phyloP scores from a whole-genome alignment of 2,329 filamentous ascomycete species.

The Aspergillus awamori region DNA sequence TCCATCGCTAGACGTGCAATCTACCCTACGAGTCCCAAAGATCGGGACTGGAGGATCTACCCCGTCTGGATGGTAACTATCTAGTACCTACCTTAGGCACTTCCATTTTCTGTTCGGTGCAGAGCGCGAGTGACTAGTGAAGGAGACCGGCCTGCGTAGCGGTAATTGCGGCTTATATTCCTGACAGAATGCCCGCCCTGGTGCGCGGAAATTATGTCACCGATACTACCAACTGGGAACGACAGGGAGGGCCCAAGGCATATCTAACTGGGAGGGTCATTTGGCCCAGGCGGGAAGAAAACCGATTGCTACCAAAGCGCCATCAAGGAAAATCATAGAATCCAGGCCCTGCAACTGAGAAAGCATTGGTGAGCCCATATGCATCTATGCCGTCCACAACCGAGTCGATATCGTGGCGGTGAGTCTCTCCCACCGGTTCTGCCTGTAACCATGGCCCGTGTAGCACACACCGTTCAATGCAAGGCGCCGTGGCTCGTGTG shows the following conservation, averaged over 20 bases:
- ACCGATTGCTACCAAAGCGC: not conserved
- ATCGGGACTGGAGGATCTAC: conserved; percentile 8
- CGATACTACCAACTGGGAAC: not conserved
- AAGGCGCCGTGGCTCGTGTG: conserved; percentile 16
- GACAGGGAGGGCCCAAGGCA: not conserved
- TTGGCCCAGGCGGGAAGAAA: not conserved
- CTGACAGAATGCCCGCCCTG: not conserved
- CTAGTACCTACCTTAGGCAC: conserved; percentile 6
- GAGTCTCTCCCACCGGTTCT: conserved; percentile 9
- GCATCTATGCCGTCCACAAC: not conserved
- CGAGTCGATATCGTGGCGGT: conserved; percentile 22
- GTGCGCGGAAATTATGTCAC: not conserved
- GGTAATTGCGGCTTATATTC: conserved; percentile 1
- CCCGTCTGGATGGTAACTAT: conserved; percentile 3
- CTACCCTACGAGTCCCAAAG: not conserved
- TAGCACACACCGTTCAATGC: conserved; percentile 12
- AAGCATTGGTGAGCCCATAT: not conserved
- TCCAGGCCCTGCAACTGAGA: not conserved
- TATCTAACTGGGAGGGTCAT: no score
- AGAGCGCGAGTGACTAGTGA: not conserved
- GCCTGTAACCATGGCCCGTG: conserved; percentile 5
- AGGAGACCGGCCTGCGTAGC: not conserved
- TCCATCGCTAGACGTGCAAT: not conserved
- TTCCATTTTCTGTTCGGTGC: conserved; percentile 9
- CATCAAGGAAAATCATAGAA: not conserved